Conservation (phyloP, 192 early-diverging fungal species). For the Rhizoclosmatium sp. region DNA sequence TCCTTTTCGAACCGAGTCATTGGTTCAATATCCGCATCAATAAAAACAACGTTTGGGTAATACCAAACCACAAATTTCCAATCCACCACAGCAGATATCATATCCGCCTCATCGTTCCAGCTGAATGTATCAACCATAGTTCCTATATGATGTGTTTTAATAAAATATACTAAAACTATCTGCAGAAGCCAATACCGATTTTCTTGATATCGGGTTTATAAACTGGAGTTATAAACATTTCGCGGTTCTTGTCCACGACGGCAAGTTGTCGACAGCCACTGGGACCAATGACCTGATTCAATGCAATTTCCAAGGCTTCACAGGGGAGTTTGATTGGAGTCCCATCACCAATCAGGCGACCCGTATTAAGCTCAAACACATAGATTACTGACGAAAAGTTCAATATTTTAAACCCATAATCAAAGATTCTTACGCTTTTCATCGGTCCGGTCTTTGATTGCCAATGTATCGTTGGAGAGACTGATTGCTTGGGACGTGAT, state of each 20-base stretch:
- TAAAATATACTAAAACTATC: background rate
- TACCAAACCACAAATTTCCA: constrained; percentile 65
- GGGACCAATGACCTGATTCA: constrained; percentile 53
- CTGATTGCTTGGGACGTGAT: constrained; percentile 58
- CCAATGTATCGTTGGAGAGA: constrained; percentile 58
- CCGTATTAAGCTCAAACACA: constrained; percentile 57
- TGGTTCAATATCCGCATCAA: constrained; percentile 65
- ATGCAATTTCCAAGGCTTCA: constrained; percentile 56
- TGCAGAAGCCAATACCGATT: constrained; percentile 37
- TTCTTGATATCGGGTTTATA: constrained; percentile 57
- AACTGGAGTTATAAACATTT: constrained; percentile 59
- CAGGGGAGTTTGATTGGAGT: constrained; percentile 51
- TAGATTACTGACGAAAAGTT: constrained; percentile 50
- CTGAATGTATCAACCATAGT: constrained; percentile 65
- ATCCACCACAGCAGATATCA: constrained; percentile 61
- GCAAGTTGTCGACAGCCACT: constrained; percentile 53
- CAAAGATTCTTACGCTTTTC: constrained; percentile 51
- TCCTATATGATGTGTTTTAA: constrained; percentile 24
- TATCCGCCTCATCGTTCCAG: constrained; percentile 66
- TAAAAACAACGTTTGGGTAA: constrained; percentile 67
- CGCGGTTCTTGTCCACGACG: constrained; percentile 65
- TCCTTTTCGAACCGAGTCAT: constrained; percentile 61
- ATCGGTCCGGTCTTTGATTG: constrained; percentile 60
- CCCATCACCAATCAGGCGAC: constrained; percentile 51
- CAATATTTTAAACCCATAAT: background rate